Evolutionary conservation across 495 filamentous ascomycete species (phyloP), one percentile per base, ranked within the genome.

Genomic region (Talaromyces trachyspermus): DNA sequence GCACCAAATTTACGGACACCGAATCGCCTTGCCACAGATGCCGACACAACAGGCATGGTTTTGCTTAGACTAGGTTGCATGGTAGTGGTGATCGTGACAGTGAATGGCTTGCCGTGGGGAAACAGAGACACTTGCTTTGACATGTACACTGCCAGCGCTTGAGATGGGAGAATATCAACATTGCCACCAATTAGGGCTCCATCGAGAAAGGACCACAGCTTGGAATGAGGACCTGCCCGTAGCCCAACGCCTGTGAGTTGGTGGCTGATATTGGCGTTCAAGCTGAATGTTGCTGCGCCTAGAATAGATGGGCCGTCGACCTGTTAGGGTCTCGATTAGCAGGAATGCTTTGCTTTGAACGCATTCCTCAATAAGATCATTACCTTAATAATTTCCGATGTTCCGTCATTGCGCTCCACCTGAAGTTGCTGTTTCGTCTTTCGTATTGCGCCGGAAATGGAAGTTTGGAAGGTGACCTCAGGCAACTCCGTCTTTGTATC

Each of bases 51-150:
- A 25, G 69, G 69, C 2, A 55, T 56, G 0, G 46, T 47, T 23
- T 63, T 51, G n/a, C 29, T 42, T 5, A 63, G 43, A 0, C 63
- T 66, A 18, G 54, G 54, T 9, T 54, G 45, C 35, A 71, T 58
- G 15, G 47, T 59, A 38, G 52, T 60, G 14, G 43, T 56, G 18
- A 62, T 40, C 25, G 46, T 58, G 23, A 71, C 54, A 23, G 51
- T 55, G 44, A 73, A 59, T 0, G 68, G 70, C 35, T 52, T 60
- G 29, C 60, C 62, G 15, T 62, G 61, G 24, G 60, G 50, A 24
- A 70, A 47, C 9, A 60, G 62, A 8, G 54, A 47, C 18, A 70
- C 51, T 11, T 53, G 48, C 24, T 67, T 65, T 19, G 49, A 48
- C 30, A 71, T 14, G 4, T 49, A 60, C 3, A 64, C 56, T 24